Percentiles rank a stretch among this genome's conserved stretches.
phyloP scores from a whole-genome alignment of 2,329 filamentous ascomycete species.

The Phialemoniopsis sp. region DNA sequence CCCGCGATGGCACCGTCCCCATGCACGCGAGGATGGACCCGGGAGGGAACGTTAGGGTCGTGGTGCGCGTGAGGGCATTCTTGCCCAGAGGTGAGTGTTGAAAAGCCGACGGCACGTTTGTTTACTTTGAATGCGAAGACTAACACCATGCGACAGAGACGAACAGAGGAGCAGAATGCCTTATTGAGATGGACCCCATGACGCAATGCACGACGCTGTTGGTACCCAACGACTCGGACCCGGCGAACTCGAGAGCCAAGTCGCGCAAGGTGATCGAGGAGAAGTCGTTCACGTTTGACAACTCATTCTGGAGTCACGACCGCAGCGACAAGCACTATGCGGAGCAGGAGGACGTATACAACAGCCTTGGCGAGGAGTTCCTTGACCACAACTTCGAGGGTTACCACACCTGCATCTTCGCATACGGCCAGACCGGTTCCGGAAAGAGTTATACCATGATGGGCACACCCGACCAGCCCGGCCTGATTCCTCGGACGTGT shows the following conservation, averaged over 20 bases:
- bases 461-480: conserved; percentile 74
- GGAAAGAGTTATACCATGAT: conserved; percentile 99
- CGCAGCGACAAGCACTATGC: conserved; percentile 78
- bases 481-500: conserved; percentile 95
- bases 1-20: conserved; percentile 63
- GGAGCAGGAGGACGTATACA: conserved; percentile 83
- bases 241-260: conserved; percentile 6
- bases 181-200: conserved; percentile 86
- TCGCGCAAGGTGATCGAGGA: conserved; percentile 34
- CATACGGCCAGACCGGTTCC: conserved; percentile 96
- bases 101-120: too few relatives aligned
- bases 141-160: conserved; percentile 54
- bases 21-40: conserved; percentile 51
- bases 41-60: conserved; percentile 77
- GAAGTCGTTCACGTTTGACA: conserved; percentile 93
- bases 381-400: conserved; percentile 97
- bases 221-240: conserved; percentile 55
- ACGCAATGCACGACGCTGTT: conserved; percentile 81
- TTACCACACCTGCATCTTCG: conserved; percentile 99
- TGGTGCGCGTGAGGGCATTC: conserved; percentile 77
- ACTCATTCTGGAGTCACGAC: conserved; percentile 97
- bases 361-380: conserved; percentile 82
- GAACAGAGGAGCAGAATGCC: conserved; percentile 74
- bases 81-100: conserved; percentile 63
- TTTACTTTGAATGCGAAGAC: conserved; percentile 9